phyloP scores from a whole-genome alignment of 192 early-diverging fungal species.

The Backusella tarrabulga region DNA sequence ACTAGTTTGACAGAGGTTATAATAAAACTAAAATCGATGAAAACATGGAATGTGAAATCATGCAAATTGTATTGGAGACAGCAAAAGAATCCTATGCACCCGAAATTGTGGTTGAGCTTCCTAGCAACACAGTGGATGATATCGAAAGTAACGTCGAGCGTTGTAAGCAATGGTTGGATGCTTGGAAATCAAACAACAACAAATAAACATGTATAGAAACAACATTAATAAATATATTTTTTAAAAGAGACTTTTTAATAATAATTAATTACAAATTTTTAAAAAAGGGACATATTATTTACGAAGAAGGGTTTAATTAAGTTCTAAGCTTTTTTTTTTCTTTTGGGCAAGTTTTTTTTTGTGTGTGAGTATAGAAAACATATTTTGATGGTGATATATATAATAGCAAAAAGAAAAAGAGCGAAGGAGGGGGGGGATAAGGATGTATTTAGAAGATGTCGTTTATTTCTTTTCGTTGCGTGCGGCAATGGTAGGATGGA shows the following conservation, averaged over 20 bases:
- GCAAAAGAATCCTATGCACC: constrained; percentile 79
- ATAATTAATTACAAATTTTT: background rate
- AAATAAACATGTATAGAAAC: constrained; percentile 5
- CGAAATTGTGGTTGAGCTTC: constrained; percentile 80
- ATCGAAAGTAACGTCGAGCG: constrained; percentile 91
- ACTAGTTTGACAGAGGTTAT: constrained; percentile 61
- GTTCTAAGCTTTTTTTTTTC: background rate
- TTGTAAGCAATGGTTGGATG: constrained; percentile 68
- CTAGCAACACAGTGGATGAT: constrained; percentile 78
- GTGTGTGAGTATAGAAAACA: background rate
- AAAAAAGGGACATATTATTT: background rate
- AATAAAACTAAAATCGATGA: constrained; percentile 82
- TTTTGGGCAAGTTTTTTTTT: constrained; percentile 45
- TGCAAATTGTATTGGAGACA: constrained; percentile 92
- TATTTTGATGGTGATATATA: background rate
- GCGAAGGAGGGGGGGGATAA: background rate
- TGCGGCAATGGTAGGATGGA: constrained; percentile 37
- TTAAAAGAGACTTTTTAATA: background rate
- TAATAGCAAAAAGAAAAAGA: background rate
- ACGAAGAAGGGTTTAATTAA: background rate
- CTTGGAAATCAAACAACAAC: constrained; percentile 48
- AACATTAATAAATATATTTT: background rate
- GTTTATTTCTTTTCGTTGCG: constrained; percentile 9
- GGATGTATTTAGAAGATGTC: background rate
- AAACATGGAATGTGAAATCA: constrained; percentile 97